Conservation (phyloP, 257 asterid genomes). For the Fraxinus quadrangulata region DNA sequence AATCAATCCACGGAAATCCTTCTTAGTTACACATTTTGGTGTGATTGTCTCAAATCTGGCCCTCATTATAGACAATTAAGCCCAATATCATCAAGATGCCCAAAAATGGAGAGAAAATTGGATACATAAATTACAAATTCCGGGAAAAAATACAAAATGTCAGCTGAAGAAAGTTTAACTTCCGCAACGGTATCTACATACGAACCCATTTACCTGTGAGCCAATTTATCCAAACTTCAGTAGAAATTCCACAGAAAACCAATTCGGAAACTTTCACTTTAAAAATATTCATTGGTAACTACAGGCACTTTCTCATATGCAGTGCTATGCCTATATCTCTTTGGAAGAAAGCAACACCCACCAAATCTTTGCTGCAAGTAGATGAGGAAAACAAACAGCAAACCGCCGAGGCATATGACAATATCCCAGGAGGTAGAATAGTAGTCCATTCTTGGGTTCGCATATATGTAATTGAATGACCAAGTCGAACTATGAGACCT, state of each 20-base stretch:
- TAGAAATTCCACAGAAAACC: background rate
- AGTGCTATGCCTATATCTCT: constrained; percentile 35
- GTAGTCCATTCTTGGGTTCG: constrained; percentile 47
- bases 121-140: background rate
- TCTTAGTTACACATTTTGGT: background rate
- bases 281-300: constrained; percentile 36
- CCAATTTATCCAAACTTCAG: too few species aligned
- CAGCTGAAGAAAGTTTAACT: background rate
- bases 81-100: constrained; percentile 3
- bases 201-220: too few species aligned
- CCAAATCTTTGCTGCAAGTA: constrained; percentile 87
- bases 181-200: too few species aligned
- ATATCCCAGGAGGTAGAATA: constrained; percentile 88
- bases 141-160: background rate
- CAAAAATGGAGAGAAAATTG: background rate
- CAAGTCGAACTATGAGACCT: constrained; percentile 54
- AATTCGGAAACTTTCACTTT: background rate
- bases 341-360: constrained; percentile 65
- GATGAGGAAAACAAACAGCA: constrained; percentile 46
- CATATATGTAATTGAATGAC: constrained; percentile 44
- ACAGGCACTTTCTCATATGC: constrained; percentile 75
- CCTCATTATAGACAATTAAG: background rate
- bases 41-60: background rate
- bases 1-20: background rate
- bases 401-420: constrained; percentile 51